Percentiles rank a stretch among this genome's conserved stretches.
These are phyloP conservation scores for Phytophthora macrochlamydospora DNA, from an alignment of 352 stramenopile species.

Conservation along the genomic window DNA sequence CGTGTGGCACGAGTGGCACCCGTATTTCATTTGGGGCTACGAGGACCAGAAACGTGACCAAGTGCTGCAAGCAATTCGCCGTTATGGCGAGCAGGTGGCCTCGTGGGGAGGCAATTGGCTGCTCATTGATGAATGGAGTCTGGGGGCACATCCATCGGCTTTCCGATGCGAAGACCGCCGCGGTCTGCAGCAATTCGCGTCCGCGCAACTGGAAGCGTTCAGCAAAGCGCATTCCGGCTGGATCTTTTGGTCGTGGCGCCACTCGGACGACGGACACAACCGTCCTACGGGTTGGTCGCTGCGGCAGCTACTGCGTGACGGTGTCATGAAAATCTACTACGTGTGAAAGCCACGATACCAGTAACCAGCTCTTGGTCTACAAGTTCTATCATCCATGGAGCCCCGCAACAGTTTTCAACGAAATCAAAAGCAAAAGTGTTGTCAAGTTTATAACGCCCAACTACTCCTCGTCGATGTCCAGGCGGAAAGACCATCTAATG, in stretches of 20 bases:
- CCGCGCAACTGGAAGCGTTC: constrained; percentile 65
- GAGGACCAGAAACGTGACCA: constrained; percentile 61
- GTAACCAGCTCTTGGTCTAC: constrained; percentile 25
- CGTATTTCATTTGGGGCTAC: constrained; percentile 88
- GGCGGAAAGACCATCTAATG: too few relatives aligned
- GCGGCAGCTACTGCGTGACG: constrained; percentile 78
- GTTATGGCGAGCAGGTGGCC: constrained; percentile 60
- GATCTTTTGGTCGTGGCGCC: constrained; percentile 88
- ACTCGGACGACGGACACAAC: constrained; percentile 69
- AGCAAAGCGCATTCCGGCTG: constrained; percentile 71
- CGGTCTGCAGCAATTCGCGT: constrained; percentile 54
- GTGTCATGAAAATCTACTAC: constrained; percentile 46
- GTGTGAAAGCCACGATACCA: constrained; percentile 74
- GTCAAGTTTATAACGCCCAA: too few relatives aligned
- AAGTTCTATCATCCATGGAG: constrained; percentile 10
- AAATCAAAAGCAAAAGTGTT: too few relatives aligned
- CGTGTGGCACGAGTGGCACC: constrained; percentile 88
- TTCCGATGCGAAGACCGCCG: constrained; percentile 58
- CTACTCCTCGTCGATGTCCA: too few relatives aligned
- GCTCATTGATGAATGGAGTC: constrained; percentile 86
- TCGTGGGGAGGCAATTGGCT: constrained; percentile 75
- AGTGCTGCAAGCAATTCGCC: constrained; percentile 57
- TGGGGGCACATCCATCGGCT: constrained; percentile 58
- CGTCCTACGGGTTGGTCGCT: constrained; percentile 73
- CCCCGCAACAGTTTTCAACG: too few relatives aligned